phyloP scores from a whole-genome alignment of 1,284 basidiomycete species.

The Boletus smithii region DNA sequence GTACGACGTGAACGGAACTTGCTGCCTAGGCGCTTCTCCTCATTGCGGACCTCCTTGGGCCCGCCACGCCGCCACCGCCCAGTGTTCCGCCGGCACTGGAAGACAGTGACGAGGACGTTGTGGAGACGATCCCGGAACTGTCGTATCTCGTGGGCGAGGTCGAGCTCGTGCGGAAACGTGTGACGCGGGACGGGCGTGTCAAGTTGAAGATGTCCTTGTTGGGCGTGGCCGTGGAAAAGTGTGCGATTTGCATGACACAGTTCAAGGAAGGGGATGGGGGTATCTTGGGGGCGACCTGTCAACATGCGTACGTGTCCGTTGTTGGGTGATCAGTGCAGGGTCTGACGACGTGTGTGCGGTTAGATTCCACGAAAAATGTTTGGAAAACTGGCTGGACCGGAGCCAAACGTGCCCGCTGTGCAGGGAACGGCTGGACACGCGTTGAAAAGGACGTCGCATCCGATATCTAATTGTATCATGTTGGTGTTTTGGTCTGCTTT shows the following conservation, averaged over 20 bases:
- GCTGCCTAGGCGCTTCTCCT: conserved; percentile 31
- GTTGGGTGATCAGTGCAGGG: background rate
- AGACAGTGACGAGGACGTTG: conserved; percentile 8
- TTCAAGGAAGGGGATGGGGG: conserved; percentile 63
- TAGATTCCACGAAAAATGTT: conserved; percentile 57
- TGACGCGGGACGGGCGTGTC: conserved; percentile 66
- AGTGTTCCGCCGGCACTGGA: background rate
- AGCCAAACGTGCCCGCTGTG: conserved; percentile 57
- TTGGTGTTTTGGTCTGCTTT: conserved; percentile 4
- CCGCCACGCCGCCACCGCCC: conserved; percentile 25
- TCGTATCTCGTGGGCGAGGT: conserved; percentile 57
- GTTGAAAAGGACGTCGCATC: conserved; percentile 8
- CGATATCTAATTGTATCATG: background rate
- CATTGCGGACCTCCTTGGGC: conserved; percentile 32
- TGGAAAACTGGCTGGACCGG: conserved; percentile 50
- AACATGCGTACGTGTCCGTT: conserved; percentile 54
- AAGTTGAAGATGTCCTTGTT: conserved; percentile 75
- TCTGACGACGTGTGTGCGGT: background rate
- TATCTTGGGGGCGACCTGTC: conserved; percentile 62
- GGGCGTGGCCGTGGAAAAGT: conserved; percentile 74
- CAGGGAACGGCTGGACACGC: conserved; percentile 36
- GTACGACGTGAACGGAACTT: conserved; percentile 25
- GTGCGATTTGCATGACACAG: conserved; percentile 75
- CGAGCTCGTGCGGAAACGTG: conserved; percentile 62
- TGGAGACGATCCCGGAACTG: background rate